Evolutionary conservation across 2,329 filamentous ascomycete genomes (phyloP).

Genomic region (Fusarium cyanostomum): DNA sequence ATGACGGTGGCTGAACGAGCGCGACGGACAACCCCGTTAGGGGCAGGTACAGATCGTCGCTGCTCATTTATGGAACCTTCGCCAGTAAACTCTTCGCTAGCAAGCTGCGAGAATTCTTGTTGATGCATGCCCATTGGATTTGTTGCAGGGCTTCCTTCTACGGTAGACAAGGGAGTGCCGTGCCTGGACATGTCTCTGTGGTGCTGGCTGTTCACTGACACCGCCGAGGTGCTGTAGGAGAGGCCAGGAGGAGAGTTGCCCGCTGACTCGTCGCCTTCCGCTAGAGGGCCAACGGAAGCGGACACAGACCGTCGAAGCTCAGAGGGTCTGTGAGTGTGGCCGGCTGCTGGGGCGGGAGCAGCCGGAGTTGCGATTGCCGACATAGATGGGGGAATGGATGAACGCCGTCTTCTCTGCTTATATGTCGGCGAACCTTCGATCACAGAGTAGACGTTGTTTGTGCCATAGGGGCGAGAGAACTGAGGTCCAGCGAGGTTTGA

Average conservation of each 20-base stretch:
- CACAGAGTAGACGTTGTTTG: constrained; percentile 89
- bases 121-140: constrained; percentile 76
- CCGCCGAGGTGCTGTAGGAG: constrained; percentile 74
- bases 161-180: constrained; percentile 85
- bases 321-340: constrained; percentile 84
- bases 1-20: constrained; percentile 95
- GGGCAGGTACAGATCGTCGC: constrained; percentile 74
- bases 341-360: constrained; percentile 66
- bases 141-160: constrained; percentile 83
- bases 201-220: constrained; percentile 71
- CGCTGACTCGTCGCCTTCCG: constrained; percentile 80
- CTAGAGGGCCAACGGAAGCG: constrained; percentile 81
- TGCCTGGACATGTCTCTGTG: constrained; percentile 89
- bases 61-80: constrained; percentile 59
- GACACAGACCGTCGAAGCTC: constrained; percentile 93
- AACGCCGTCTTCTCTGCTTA: constrained; percentile 94
- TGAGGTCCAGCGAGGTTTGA: constrained; percentile 84
- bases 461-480: constrained; percentile 77
- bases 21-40: constrained; percentile 82
- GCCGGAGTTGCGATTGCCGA: constrained; percentile 74
- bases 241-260: constrained; percentile 83
- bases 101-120: constrained; percentile 73
- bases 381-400: constrained; percentile 86
- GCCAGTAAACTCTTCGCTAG: constrained; percentile 69
- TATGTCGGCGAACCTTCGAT: constrained; percentile 99